Percentiles rank a stretch among this genome's conserved stretches.
Evolutionary conservation across 2,329 filamentous ascomycete species (phyloP).

Genomic region (Xylariaceae sp.): DNA sequence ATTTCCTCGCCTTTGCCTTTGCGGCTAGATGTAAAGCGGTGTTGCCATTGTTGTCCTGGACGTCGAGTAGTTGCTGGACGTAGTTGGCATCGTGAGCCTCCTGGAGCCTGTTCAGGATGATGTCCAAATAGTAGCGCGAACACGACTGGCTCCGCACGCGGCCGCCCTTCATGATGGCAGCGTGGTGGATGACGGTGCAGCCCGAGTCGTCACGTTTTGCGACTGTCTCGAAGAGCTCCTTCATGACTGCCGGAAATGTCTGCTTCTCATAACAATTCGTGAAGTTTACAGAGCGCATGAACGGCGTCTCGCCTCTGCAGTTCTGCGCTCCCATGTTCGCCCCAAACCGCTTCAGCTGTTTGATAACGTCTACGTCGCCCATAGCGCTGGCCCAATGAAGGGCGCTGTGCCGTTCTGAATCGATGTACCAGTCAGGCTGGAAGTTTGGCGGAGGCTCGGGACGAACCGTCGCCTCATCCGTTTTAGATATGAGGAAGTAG

Average conservation of each 20-base stretch:
- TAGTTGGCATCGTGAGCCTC: slow-evolving; percentile 71
- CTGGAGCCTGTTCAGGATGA: slow-evolving; percentile 78
- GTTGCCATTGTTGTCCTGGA: slow-evolving; percentile 80
- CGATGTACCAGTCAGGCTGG: slow-evolving; percentile 86
- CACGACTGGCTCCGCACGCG: slow-evolving; percentile 79
- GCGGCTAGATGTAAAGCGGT: slow-evolving; percentile 74
- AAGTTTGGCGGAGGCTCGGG: slow-evolving; percentile 82
- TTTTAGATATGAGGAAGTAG: slow-evolving; percentile 86
- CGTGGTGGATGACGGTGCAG: slow-evolving; percentile 89
- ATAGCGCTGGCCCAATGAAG: slow-evolving; percentile 97
- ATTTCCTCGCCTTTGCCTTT: slow-evolving; percentile 81
- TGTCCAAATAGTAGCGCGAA: slow-evolving; percentile 89
- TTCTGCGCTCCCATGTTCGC: slow-evolving; percentile 70
- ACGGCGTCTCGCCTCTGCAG: slow-evolving; percentile 73
- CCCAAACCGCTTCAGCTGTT: slow-evolving; percentile 75
- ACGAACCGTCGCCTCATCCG: slow-evolving; percentile 64
- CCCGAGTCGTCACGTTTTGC: slow-evolving; percentile 73
- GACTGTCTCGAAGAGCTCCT: slow-evolving; percentile 77
- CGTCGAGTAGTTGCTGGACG: slow-evolving; percentile 73
- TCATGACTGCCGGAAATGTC: slow-evolving; percentile 79
- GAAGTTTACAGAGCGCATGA: slow-evolving; percentile 92
- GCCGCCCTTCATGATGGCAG: slow-evolving; percentile 79
- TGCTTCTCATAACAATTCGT: slow-evolving; percentile 96
- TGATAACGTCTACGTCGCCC: slow-evolving; percentile 90
- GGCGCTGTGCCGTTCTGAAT: slow-evolving; percentile 86